These are phyloP conservation scores for Rhodofomes roseus DNA, from an alignment of 1,284 basidiomycete species.

Conservation along the genomic window DNA sequence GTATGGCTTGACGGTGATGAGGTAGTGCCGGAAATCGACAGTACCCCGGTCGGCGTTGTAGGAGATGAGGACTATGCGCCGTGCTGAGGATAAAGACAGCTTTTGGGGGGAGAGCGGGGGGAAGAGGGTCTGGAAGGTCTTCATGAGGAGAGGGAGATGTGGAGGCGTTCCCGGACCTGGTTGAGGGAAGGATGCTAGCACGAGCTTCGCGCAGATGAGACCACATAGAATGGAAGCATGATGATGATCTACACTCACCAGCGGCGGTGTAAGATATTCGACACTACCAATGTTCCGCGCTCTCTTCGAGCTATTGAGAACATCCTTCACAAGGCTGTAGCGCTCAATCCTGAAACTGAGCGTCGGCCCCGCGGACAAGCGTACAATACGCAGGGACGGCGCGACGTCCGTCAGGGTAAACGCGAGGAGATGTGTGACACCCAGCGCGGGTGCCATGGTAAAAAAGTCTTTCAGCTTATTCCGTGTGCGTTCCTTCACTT, in stretches of 20 bases:
- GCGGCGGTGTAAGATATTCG: conserved; percentile 83
- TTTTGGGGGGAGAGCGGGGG: conserved; percentile 81
- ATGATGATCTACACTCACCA: conserved; percentile 49
- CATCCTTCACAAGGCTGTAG: conserved; percentile 88
- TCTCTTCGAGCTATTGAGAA: conserved; percentile 64
- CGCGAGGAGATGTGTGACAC: conserved; percentile 91
- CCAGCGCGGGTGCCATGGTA: conserved; percentile 87
- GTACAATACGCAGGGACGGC: conserved; percentile 84
- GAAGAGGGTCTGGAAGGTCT: conserved; percentile 87
- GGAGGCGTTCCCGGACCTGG: conserved; percentile 67
- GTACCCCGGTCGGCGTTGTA: conserved; percentile 88
- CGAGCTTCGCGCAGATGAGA: conserved; percentile 44
- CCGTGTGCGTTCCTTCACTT: conserved; percentile 78
- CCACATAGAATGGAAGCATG: not conserved
- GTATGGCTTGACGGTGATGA: conserved; percentile 93
- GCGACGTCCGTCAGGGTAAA: conserved; percentile 86
- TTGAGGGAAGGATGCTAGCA: conserved; percentile 72
- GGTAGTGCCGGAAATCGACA: conserved; percentile 91
- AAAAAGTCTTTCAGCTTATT: conserved; percentile 96
- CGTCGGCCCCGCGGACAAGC: conserved; percentile 91
- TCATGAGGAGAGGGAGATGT: conserved; percentile 73
- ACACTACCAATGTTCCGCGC: conserved; percentile 71
- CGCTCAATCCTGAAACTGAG: conserved; percentile 91
- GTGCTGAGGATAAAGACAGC: conserved; percentile 77
- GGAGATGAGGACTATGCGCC: conserved; percentile 90